Percentiles rank a stretch among this genome's conserved stretches.
Conservation (phyloP, 2,329 filamentous ascomycete species). For the Fusarium sp. region DNA sequence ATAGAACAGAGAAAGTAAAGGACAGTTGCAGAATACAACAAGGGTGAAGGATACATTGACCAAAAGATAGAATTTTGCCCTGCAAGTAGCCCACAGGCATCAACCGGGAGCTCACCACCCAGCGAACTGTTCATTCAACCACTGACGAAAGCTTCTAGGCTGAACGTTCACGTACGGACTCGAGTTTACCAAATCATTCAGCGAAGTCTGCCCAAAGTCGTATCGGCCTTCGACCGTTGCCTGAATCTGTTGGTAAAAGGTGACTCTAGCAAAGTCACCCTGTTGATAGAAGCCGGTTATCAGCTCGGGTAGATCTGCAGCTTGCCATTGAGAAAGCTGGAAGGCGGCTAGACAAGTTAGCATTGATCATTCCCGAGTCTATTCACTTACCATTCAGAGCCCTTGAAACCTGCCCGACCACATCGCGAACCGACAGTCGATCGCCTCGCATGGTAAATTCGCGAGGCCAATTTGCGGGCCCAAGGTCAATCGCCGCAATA, state of each 20-base stretch:
- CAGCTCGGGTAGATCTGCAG: conserved; percentile 53
- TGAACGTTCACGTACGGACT: conserved; percentile 53
- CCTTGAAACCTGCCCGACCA: conserved; percentile 61
- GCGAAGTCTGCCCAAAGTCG: conserved; percentile 66
- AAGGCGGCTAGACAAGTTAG: conserved; percentile 52
- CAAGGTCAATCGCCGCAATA: conserved; percentile 72
- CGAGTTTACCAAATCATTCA: conserved; percentile 61
- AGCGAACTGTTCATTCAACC: conserved; percentile 52
- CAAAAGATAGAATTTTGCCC: no score
- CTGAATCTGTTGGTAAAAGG: conserved; percentile 68
- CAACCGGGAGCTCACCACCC: background rate
- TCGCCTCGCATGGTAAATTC: conserved; percentile 78
- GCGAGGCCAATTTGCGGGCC: conserved; percentile 67
- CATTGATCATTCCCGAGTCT: background rate
- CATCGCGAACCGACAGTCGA: conserved; percentile 65
- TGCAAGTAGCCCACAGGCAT: no score
- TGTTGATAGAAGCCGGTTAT: conserved; percentile 56
- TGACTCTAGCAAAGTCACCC: conserved; percentile 59
- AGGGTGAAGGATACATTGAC: no score
- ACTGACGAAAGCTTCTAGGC: conserved; percentile 62
- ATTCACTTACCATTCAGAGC: conserved; percentile 57
- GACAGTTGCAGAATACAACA: no score
- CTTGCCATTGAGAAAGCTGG: conserved; percentile 50
- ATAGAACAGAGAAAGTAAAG: no score
- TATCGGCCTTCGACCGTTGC: conserved; percentile 75